Percentiles rank a stretch among this genome's conserved stretches.
Evolutionary conservation across 2,329 filamentous ascomycete species (phyloP).

Genomic region (Xylaria sp.): DNA sequence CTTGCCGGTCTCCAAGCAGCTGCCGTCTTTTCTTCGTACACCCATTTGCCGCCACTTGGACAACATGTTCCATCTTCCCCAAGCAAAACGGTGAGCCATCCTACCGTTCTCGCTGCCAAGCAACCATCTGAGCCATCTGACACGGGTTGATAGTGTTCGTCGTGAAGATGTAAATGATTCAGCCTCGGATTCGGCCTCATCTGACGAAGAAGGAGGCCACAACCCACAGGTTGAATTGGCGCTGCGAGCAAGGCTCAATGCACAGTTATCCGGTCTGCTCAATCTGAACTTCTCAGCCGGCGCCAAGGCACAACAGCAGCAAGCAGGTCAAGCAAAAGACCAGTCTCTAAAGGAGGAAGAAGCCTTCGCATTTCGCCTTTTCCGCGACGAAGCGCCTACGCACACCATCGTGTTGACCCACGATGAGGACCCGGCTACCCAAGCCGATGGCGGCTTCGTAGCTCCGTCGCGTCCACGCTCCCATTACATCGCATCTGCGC

Average conservation of each 20-base stretch:
- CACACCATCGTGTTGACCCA: conserved; percentile 58
- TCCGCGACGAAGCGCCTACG: conserved; percentile 52
- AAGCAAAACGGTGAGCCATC: conserved; percentile 55
- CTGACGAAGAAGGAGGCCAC: conserved; percentile 39
- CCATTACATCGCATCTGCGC: conserved; percentile 54
- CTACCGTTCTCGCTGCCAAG: conserved; percentile 1
- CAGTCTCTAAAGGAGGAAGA: conserved; percentile 45
- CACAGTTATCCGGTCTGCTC: conserved; percentile 54
- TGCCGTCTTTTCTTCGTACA: not conserved
- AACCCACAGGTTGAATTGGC: conserved; percentile 44
- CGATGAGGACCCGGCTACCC: conserved; percentile 46
- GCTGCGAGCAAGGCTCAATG: conserved; percentile 52
- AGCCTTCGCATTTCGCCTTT: conserved; percentile 64
- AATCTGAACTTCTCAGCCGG: conserved; percentile 44
- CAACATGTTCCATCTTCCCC: conserved; percentile 58
- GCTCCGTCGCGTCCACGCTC: conserved; percentile 49
- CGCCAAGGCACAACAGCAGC: conserved; percentile 7
- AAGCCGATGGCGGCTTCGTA: conserved; percentile 49
- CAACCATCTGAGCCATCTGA: conserved; percentile 26
- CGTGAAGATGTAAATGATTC: conserved; percentile 58
- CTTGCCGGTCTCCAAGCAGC: not conserved
- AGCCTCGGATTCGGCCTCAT: conserved; percentile 31
- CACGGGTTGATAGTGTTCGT: conserved; percentile 53
- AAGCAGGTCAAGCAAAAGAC: conserved; percentile 21
- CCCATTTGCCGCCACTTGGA: not conserved